Evolutionary conservation across 176 grass and related monocot genomes (phyloP).

Genomic region (Aegilops umbellulata): DNA sequence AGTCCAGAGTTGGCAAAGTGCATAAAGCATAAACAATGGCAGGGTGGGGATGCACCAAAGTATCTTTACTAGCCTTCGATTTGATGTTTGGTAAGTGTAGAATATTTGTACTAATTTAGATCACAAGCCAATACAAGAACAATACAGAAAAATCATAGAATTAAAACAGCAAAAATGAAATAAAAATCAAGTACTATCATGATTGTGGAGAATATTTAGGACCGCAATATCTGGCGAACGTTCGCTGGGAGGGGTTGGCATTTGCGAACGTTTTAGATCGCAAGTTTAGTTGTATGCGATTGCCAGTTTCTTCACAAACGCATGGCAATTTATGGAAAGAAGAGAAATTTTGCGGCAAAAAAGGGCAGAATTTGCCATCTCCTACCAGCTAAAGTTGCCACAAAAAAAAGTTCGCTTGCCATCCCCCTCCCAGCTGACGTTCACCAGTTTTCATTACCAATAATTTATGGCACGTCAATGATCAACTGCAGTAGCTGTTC

Average conservation of each 20-base stretch:
- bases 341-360: too few species aligned
- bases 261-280: too few species aligned
- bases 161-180: background rate
- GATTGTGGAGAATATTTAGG: background rate
- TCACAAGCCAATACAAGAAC: background rate
- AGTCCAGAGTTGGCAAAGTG: background rate
- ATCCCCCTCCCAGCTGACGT: too few species aligned
- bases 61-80: background rate
- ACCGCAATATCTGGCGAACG: too few species aligned
- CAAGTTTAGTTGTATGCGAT: too few species aligned
- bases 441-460: background rate
- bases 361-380: too few species aligned
- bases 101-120: background rate
- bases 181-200: background rate
- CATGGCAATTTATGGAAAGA: too few species aligned
- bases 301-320: too few species aligned
- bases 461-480: background rate
- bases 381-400: too few species aligned
- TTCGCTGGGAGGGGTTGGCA: too few species aligned
- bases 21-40: conserved; percentile 3
- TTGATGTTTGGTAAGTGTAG: background rate
- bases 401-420: too few species aligned
- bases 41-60: background rate
- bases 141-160: background rate
- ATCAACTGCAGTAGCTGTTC: background rate